Percentiles rank a stretch among this genome's conserved stretches.
phyloP scores from a whole-genome alignment of 139 green algal species.

The Coccomyxa sp. region DNA sequence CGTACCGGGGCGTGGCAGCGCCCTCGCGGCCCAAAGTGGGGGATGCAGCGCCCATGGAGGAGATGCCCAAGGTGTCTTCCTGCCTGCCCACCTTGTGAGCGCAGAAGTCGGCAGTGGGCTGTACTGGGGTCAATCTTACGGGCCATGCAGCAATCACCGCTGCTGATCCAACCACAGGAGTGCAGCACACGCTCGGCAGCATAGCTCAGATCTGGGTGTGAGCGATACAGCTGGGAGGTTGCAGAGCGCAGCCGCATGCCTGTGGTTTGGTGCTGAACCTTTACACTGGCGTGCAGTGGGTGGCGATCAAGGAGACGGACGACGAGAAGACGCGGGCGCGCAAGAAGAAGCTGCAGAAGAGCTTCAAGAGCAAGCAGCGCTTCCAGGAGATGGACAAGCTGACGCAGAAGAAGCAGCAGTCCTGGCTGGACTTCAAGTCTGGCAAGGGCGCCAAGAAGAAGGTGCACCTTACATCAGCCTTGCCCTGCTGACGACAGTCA shows the following conservation, averaged over 20 bases:
- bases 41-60: constrained; percentile 46
- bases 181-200: too few relatives aligned
- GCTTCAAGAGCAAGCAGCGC: constrained; percentile 75
- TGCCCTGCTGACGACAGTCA: too few relatives aligned
- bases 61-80: constrained; percentile 72
- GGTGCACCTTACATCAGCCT: too few relatives aligned
- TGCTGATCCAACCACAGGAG: too few relatives aligned
- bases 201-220: too few relatives aligned
- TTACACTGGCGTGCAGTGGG: constrained; percentile 71
- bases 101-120: too few relatives aligned
- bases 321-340: constrained; percentile 71
- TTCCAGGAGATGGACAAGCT: constrained; percentile 74
- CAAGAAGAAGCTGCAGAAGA: constrained; percentile 86
- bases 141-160: too few relatives aligned
- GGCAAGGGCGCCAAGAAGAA: constrained; percentile 73
- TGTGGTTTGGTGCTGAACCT: too few relatives aligned
- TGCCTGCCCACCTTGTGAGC: too few relatives aligned
- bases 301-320: constrained; percentile 72
- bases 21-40: constrained; percentile 71
- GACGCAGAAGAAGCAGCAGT: constrained; percentile 24
- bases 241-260: too few relatives aligned
- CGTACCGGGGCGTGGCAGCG: constrained; percentile 67
- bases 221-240: too few relatives aligned
- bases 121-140: too few relatives aligned
- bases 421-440: constrained; percentile 64